A percentile compares a stretch with the other conserved stretches of the same genome.
These are phyloP conservation scores for Amniculicola lignicola DNA, from an alignment of 495 filamentous ascomycete genomes.

Conservation along the genomic window DNA sequence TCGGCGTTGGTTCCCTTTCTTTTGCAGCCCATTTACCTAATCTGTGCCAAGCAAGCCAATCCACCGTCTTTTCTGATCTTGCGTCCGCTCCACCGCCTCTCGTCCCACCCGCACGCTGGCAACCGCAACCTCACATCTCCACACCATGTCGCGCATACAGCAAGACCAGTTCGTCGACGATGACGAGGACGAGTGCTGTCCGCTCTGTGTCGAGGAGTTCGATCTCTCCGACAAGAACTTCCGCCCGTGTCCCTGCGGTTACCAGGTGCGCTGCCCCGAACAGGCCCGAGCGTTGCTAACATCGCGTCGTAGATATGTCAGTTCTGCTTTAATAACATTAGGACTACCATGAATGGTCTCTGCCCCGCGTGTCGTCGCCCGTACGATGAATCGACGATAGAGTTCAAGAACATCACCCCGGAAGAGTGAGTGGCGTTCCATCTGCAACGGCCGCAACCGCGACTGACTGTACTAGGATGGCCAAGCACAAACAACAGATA, in stretches of 20 bases:
- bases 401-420: slow-evolving; percentile 86
- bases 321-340: slow-evolving; percentile 99
- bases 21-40: slow-evolving; percentile 7
- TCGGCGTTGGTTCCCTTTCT: slow-evolving; percentile 33
- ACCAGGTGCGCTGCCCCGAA: slow-evolving; percentile 65
- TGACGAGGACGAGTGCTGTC: slow-evolving; percentile 74
- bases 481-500: slow-evolving; percentile 67
- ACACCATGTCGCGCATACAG: slow-evolving; percentile 61
- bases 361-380: slow-evolving; percentile 93
- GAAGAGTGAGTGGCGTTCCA: slow-evolving; percentile 70
- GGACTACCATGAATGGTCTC: slow-evolving; percentile 87
- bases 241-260: slow-evolving; percentile 94
- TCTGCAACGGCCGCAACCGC: background rate
- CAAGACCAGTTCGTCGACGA: slow-evolving; percentile 98
- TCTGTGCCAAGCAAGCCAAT: slow-evolving; percentile 8
- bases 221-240: slow-evolving; percentile 97
- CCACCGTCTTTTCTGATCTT: slow-evolving; percentile 1
- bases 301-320: slow-evolving; percentile 74
- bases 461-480: slow-evolving; percentile 33
- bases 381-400: slow-evolving; percentile 94
- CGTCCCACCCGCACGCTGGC: slow-evolving; percentile 20
- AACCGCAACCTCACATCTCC: slow-evolving; percentile 18
- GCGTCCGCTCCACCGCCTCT: slow-evolving; percentile 25
- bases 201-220: slow-evolving; percentile 98
- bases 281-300: slow-evolving; percentile 22